Conservation (phyloP, 306 rosid species). For the Vicia faba region DNA sequence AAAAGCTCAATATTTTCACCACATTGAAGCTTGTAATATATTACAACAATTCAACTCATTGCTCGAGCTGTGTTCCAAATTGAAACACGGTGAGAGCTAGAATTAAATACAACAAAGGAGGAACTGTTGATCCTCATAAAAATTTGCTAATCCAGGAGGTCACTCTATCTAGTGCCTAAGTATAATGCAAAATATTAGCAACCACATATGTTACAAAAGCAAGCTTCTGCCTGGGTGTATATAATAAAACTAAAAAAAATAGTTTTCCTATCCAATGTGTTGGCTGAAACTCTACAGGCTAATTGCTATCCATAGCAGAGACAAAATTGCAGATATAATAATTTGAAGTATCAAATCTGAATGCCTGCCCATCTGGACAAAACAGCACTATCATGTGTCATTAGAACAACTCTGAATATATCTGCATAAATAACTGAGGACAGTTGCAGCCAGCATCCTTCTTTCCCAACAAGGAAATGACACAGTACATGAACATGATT, state of each 20-base stretch:
- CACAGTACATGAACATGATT: conserved; percentile 34
- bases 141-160: conserved; percentile 26
- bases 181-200: conserved; percentile 40
- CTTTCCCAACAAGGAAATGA: conserved; percentile 31
- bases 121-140: conserved; percentile 16
- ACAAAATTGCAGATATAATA: conserved; percentile 49
- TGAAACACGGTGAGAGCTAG: not conserved
- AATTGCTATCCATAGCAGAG: conserved; percentile 49
- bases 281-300: conserved; percentile 58
- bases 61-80: not conserved
- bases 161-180: conserved; percentile 24
- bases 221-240: conserved; percentile 34
- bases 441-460: conserved; percentile 36
- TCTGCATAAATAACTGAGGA: conserved; percentile 36
- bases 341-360: conserved; percentile 37
- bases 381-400: conserved; percentile 33
- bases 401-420: conserved; percentile 31
- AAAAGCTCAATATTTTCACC: not conserved
- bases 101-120: conserved; percentile 21
- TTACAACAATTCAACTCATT: conserved; percentile 1
- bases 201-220: conserved; percentile 43
- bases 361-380: conserved; percentile 43
- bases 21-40: not conserved
- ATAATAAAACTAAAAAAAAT: conserved; percentile 9
- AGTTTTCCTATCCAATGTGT: conserved; percentile 42